Evolutionary conservation across 352 stramenopile species (phyloP).

Genomic region (Lagenidium sp.): DNA sequence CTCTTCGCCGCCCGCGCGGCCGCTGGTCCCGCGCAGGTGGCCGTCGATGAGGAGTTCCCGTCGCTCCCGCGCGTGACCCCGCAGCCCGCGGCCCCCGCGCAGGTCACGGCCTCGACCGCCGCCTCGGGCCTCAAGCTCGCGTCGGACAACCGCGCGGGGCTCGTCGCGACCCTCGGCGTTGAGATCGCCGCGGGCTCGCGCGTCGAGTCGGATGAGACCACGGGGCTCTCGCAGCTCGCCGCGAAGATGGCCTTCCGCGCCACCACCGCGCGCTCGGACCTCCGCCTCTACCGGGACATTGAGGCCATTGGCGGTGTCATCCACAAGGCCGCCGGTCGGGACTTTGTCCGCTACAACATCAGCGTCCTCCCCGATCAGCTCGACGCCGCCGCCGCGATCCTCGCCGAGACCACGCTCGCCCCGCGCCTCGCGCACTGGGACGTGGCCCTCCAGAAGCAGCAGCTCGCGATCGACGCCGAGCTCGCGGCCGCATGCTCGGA

Average conservation of each 20-base stretch:
- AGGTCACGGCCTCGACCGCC: conserved; percentile 24
- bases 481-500: conserved; percentile 26
- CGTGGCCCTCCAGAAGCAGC: conserved; percentile 59
- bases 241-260: conserved; percentile 80
- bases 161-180: conserved; percentile 57
- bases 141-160: conserved; percentile 33
- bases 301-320: conserved; percentile 69
- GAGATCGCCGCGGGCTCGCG: conserved; percentile 49
- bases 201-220: conserved; percentile 58
- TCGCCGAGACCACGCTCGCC: conserved; percentile 70
- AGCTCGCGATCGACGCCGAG: conserved; percentile 47
- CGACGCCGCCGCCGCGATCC: conserved; percentile 55
- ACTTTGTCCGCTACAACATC: conserved; percentile 76
- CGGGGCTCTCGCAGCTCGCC: conserved; percentile 72
- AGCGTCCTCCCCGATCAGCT: conserved; percentile 64
- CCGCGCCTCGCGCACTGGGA: conserved; percentile 77
- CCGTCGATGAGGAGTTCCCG: conserved; percentile 59
- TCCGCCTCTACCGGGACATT: conserved; percentile 76
- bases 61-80: conserved; percentile 28
- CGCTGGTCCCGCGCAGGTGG: conserved; percentile 42
- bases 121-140: conserved; percentile 49
- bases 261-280: conserved; percentile 60
- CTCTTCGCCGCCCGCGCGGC: conserved; percentile 49
- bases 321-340: conserved; percentile 41
- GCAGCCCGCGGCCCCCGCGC: conserved; percentile 20